phyloP scores from a whole-genome alignment of 1,284 basidiomycete species.

The Sporisorium exsertum region DNA sequence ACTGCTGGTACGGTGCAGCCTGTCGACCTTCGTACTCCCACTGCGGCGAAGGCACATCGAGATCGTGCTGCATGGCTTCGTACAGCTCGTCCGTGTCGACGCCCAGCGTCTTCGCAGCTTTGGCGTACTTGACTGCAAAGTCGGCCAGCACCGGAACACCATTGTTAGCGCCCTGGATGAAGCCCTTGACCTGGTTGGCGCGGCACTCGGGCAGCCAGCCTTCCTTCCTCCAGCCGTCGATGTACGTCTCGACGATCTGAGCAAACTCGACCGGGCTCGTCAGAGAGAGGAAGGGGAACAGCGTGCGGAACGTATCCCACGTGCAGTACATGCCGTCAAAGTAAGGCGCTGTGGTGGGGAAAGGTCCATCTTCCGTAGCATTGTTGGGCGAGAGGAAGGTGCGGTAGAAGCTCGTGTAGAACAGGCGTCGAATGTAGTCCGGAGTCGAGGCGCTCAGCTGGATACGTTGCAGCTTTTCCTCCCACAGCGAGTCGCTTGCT shows the following conservation, averaged over 20 bases:
- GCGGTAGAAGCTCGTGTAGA: conserved; percentile 63
- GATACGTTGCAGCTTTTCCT: conserved; percentile 58
- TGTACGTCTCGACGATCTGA: conserved; percentile 61
- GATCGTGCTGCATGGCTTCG: conserved; percentile 54
- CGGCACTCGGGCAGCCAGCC: conserved; percentile 63
- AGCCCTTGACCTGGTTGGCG: conserved; percentile 58
- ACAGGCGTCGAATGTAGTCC: conserved; percentile 48
- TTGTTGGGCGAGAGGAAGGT: conserved; percentile 64
- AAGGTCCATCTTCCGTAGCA: conserved; percentile 47
- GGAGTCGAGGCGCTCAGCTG: conserved; percentile 51
- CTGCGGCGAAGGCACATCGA: conserved; percentile 70
- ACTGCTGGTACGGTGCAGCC: conserved; percentile 44
- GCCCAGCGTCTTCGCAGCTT: conserved; percentile 31
- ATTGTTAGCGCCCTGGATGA: conserved; percentile 52
- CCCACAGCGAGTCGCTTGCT: conserved; percentile 49
- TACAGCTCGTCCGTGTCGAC: conserved; percentile 57
- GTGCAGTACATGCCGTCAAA: conserved; percentile 60
- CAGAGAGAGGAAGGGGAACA: conserved; percentile 60
- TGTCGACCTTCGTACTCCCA: conserved; percentile 61
- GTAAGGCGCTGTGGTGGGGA: conserved; percentile 42
- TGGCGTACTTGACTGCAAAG: conserved; percentile 59
- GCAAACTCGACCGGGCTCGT: conserved; percentile 54
- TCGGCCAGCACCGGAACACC: conserved; percentile 58
- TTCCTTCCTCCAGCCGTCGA: conserved; percentile 60
- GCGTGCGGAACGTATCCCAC: conserved; percentile 56